phyloP scores from a whole-genome alignment of 2,329 filamentous ascomycete genomes.

The Colletotrichum orbiculare region DNA sequence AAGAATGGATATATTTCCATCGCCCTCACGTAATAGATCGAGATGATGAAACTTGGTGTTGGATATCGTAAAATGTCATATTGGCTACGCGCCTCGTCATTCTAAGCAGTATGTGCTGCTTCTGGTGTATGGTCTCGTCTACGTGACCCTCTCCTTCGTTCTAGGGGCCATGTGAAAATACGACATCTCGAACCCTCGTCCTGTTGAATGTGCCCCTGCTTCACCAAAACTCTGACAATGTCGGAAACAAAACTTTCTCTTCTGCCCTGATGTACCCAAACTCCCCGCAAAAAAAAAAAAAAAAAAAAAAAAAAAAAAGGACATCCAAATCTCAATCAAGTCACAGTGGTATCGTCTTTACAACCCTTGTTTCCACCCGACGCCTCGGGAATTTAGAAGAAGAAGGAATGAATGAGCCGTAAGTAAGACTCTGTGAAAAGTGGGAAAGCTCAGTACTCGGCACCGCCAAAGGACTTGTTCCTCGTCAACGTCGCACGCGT shows the following conservation, averaged over 20 bases:
- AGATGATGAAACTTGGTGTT: not conserved
- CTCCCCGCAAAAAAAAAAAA: conserved; percentile 15
- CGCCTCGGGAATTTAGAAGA: not conserved
- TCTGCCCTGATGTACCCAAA: conserved; percentile 7
- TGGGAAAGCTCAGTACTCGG: conserved; percentile 54
- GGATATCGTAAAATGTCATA: conserved; percentile 17
- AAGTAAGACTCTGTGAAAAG: not conserved
- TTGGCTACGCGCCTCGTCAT: conserved; percentile 29
- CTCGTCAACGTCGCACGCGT: conserved; percentile 59
- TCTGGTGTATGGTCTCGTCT: conserved; percentile 25
- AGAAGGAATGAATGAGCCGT: conserved; percentile 12
- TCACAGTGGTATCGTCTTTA: too few relatives aligned
- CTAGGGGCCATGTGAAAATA: too few relatives aligned
- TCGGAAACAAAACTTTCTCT: too few relatives aligned
- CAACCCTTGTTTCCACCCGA: not conserved
- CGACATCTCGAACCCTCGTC: too few relatives aligned
- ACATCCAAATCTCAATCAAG: too few relatives aligned
- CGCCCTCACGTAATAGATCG: too few relatives aligned
- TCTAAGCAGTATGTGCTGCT: conserved; percentile 31
- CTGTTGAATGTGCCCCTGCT: too few relatives aligned
- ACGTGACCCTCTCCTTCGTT: conserved; percentile 2
- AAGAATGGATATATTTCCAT: too few relatives aligned
- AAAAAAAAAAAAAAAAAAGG: not conserved
- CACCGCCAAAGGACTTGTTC: conserved; percentile 61
- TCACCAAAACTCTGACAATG: too few relatives aligned